phyloP scores from a whole-genome alignment of 2,329 filamentous ascomycete genomes.

The Xenoacremonium recifei region DNA sequence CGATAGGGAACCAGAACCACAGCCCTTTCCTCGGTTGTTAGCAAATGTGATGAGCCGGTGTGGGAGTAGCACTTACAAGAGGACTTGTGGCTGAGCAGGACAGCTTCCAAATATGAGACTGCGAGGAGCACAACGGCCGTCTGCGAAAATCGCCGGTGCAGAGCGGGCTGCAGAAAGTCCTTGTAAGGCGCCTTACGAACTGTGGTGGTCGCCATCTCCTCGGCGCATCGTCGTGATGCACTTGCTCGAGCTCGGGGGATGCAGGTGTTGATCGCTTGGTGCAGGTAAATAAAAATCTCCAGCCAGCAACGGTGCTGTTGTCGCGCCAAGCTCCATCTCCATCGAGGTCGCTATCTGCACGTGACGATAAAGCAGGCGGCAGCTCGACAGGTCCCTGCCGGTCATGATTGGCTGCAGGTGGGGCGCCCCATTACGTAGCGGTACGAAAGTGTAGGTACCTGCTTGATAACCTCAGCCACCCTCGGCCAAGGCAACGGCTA shows the following conservation, averaged over 20 bases:
- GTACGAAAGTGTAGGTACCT: constrained; percentile 16
- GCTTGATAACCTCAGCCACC: constrained; percentile 21
- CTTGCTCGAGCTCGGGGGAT: too few species aligned
- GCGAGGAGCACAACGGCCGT: constrained; percentile 68
- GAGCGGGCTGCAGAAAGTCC: constrained; percentile 84
- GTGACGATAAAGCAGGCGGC: constrained; percentile 27
- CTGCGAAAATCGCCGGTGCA: constrained; percentile 83
- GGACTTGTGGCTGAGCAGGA: constrained; percentile 67
- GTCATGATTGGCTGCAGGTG: constrained; percentile 15
- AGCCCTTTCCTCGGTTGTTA: constrained; percentile 52
- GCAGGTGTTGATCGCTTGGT: too few species aligned
- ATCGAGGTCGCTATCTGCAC: constrained; percentile 24
- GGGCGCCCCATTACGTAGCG: constrained; percentile 29
- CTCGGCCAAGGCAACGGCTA: constrained; percentile 23
- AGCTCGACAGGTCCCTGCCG: constrained; percentile 12
- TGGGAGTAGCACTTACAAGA: constrained; percentile 56
- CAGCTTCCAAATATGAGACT: constrained; percentile 71
- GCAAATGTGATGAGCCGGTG: constrained; percentile 1
- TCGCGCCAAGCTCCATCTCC: constrained; percentile 18
- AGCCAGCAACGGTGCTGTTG: constrained; percentile 27
- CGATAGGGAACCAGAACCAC: constrained; percentile 85
- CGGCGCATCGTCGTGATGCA: constrained; percentile 44
- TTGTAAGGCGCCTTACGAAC: constrained; percentile 68
- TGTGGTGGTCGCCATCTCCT: constrained; percentile 50
- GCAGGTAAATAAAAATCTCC: constrained; percentile 37